These are phyloP conservation scores for Pyrenophora teres DNA, from an alignment of 2,329 filamentous ascomycete genomes.

Conservation along the genomic window DNA sequence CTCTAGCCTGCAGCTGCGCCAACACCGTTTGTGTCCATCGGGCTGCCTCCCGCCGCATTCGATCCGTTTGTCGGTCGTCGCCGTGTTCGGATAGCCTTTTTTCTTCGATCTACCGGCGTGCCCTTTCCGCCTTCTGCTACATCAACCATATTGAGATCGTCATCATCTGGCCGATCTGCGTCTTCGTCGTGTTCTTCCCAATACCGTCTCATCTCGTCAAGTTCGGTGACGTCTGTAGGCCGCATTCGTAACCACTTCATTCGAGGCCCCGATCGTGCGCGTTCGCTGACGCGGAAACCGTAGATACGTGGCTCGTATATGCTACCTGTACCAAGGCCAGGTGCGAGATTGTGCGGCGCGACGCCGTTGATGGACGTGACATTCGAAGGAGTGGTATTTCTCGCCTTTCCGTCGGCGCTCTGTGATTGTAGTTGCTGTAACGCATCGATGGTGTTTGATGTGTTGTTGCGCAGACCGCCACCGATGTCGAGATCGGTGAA, in stretches of 20 bases:
- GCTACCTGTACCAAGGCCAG: slow-evolving; percentile 77
- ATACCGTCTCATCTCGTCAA: slow-evolving; percentile 70
- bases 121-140: slow-evolving; percentile 40
- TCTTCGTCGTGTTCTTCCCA: slow-evolving; percentile 50
- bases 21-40: slow-evolving; percentile 50
- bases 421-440: slow-evolving; percentile 46
- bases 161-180: slow-evolving; percentile 43
- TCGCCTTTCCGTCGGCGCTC: slow-evolving; percentile 37
- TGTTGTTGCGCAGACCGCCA: slow-evolving; percentile 67
- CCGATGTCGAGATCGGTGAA: slow-evolving; percentile 92
- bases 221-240: slow-evolving; percentile 76
- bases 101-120: slow-evolving; percentile 37
- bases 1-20: slow-evolving; percentile 34
- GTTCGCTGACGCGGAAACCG: slow-evolving; percentile 91
- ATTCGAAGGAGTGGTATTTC: slow-evolving; percentile 42
- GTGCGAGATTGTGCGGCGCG: slow-evolving; percentile 82
- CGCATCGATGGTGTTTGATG: slow-evolving; percentile 40
- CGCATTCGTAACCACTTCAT: slow-evolving; percentile 96
- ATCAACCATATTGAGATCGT: slow-evolving; percentile 48
- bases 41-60: slow-evolving; percentile 39
- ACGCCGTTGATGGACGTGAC: slow-evolving; percentile 75
- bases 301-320: slow-evolving; percentile 97
- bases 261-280: slow-evolving; percentile 84
- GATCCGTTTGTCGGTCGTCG: slow-evolving; percentile 42
- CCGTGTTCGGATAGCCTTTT: slow-evolving; percentile 46